Percentiles rank a stretch among this genome's conserved stretches.
Evolutionary conservation across 2,329 filamentous ascomycete genomes (phyloP).

Genomic region (Coniochaeta sp.): DNA sequence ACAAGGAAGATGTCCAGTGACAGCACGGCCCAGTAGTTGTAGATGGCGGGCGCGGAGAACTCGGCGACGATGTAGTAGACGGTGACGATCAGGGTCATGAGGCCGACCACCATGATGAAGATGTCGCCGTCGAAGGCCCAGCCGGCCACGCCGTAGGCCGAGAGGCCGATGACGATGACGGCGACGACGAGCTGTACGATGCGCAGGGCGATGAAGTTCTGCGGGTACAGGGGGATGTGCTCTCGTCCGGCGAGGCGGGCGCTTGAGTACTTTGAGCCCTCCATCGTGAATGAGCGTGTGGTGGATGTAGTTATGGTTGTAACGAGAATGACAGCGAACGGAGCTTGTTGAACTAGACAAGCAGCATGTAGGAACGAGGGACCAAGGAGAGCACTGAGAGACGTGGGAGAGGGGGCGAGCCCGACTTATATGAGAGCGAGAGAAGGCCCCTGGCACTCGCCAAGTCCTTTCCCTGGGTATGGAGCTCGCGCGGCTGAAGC

Average conservation of each 20-base stretch:
- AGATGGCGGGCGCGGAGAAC: conserved; percentile 29
- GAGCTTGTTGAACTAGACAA: neutral
- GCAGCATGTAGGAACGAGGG: neutral
- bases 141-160: conserved; percentile 31
- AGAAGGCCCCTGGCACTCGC: neutral
- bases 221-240: conserved; percentile 38
- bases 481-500: neutral
- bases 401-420: neutral
- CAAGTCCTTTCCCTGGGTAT: neutral
- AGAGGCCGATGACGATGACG: conserved; percentile 37
- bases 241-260: conserved; percentile 29
- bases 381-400: neutral
- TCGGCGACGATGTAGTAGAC: conserved; percentile 40
- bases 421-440: neutral
- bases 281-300: neutral
- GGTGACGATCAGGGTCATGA: conserved; percentile 35
- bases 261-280: conserved; percentile 17
- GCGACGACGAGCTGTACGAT: conserved; percentile 38
- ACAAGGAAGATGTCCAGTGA: conserved; percentile 42
- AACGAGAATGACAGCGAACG: neutral
- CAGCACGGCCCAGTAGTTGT: conserved; percentile 48
- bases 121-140: conserved; percentile 26
- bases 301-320: neutral
- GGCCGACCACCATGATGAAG: conserved; percentile 27
- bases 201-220: conserved; percentile 33